Conservation (phyloP, 2,329 filamentous ascomycete genomes). For the Colletotrichum neosansevieriae region DNA sequence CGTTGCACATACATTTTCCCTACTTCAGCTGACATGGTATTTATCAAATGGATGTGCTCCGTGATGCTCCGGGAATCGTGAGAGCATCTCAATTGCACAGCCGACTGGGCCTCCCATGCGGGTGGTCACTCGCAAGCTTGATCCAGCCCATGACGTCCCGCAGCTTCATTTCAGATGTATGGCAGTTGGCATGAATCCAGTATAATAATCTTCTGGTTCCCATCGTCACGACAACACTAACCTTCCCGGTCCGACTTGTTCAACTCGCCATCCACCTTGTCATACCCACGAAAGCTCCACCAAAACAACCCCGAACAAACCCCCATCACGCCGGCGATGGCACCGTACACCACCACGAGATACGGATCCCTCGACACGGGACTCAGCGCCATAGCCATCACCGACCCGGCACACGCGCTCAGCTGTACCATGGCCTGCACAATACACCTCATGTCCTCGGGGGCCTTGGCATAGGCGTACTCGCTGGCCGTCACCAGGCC, state of each 20-base stretch:
- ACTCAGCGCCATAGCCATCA: conserved; percentile 3
- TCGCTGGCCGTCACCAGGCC: conserved; percentile 55
- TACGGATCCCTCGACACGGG: conserved; percentile 5
- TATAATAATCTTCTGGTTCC: no score
- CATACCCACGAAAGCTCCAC: conserved; percentile 4
- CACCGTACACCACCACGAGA: background rate
- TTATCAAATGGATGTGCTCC: no score
- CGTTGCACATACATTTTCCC: conserved; percentile 13
- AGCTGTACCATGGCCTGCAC: conserved; percentile 47
- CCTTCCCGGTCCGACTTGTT: background rate
- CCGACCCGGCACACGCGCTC: conserved; percentile 35
- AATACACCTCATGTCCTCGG: conserved; percentile 52
- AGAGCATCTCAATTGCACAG: no score
- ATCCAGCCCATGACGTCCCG: no score
- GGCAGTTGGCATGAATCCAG: no score
- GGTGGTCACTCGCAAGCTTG: no score
- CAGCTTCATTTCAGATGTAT: no score
- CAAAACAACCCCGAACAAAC: background rate
- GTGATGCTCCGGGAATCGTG: no score
- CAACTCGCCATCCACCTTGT: conserved; percentile 5
- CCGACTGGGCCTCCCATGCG: no score
- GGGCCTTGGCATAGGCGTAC: conserved; percentile 57
- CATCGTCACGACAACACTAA: background rate
- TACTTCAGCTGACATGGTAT: background rate
- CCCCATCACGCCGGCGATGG: conserved; percentile 20